These are phyloP conservation scores for Alternaria sp. DNA, from an alignment of 2,329 filamentous ascomycete species.

Conservation along the genomic window DNA sequence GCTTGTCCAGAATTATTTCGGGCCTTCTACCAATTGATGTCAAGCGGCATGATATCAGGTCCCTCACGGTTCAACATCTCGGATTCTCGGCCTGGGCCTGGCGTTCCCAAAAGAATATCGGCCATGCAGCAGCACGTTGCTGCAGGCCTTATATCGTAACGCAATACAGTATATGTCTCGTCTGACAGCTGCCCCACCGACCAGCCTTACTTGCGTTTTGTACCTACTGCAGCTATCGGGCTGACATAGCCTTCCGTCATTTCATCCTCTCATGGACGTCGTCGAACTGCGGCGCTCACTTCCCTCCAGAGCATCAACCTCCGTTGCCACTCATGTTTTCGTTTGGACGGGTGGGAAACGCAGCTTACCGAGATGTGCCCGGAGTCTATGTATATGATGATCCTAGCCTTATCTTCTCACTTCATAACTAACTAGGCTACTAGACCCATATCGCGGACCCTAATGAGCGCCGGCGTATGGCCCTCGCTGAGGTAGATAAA, in stretches of 20 bases:
- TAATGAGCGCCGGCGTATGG: constrained; percentile 48
- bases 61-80: neutral
- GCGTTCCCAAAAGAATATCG: constrained; percentile 11
- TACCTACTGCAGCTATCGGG: constrained; percentile 1
- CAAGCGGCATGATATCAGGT: constrained; percentile 17
- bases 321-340: constrained; percentile 30
- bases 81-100: constrained; percentile 8
- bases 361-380: constrained; percentile 43
- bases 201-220: constrained; percentile 11
- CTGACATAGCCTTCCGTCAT: constrained; percentile 14
- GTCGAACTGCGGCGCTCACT: constrained; percentile 2
- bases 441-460: constrained; percentile 45
- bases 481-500: constrained; percentile 48
- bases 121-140: constrained; percentile 7
- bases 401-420: neutral
- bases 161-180: constrained; percentile 1
- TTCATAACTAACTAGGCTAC: constrained; percentile 18
- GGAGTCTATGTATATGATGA: constrained; percentile 32
- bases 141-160: constrained; percentile 16
- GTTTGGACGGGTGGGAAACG: constrained; percentile 40
- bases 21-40: constrained; percentile 21
- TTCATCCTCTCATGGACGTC: constrained; percentile 6
- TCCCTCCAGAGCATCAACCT: constrained; percentile 6
- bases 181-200: constrained; percentile 13
- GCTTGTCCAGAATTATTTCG: constrained; percentile 13